phyloP scores from a whole-genome alignment of 2,329 filamentous ascomycete genomes.

The Microascus cirrosus region DNA sequence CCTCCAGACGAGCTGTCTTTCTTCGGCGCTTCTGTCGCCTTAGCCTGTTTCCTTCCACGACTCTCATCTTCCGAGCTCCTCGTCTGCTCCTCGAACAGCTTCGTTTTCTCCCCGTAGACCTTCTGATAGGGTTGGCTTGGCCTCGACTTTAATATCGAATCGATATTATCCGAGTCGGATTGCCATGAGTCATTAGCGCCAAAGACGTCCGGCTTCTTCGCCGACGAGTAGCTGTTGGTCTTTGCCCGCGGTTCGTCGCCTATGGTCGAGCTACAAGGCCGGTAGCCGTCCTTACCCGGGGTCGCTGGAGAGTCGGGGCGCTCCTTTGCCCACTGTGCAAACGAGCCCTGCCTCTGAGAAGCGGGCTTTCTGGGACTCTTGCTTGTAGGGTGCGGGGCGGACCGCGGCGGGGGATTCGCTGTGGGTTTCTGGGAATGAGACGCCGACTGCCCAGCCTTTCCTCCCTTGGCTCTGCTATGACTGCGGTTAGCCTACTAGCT shows the following conservation, averaged over 20 bases:
- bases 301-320: background rate
- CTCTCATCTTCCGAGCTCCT: background rate
- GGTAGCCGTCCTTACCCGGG: constrained; percentile 32
- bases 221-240: constrained; percentile 38
- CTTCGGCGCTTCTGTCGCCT: background rate
- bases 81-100: constrained; percentile 35
- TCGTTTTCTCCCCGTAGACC: constrained; percentile 46
- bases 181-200: background rate
- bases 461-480: background rate
- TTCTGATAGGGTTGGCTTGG: constrained; percentile 27
- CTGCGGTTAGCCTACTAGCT: background rate
- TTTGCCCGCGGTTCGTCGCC: constrained; percentile 42
- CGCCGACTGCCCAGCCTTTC: background rate
- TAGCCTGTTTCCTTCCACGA: background rate
- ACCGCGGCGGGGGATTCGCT: background rate
- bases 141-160: background rate
- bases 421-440: background rate
- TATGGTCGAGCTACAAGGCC: constrained; percentile 32
- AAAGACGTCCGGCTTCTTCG: constrained; percentile 5
- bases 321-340: constrained; percentile 3
- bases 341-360: background rate
- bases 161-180: constrained; percentile 2
- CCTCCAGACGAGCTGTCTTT: background rate
- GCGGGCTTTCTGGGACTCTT: constrained; percentile 1
- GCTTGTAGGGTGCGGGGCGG: background rate